phyloP scores from a whole-genome alignment of 345 rosid species.

The Corchorus olitorius region DNA sequence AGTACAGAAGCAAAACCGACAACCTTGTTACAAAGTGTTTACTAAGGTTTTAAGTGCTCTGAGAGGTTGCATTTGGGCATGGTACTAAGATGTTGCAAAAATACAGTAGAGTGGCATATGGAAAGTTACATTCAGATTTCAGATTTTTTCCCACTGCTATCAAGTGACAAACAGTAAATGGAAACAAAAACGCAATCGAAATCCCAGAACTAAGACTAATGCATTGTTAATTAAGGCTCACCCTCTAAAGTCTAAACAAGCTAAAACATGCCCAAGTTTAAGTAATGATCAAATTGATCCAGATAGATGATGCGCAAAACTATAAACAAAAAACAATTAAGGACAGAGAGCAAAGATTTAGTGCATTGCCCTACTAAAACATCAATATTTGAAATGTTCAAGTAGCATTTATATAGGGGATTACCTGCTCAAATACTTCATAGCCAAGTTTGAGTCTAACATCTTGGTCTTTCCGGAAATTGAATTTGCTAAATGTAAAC shows the following conservation, averaged over 20 bases:
- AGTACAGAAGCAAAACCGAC: no score
- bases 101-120: not conserved
- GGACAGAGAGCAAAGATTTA: not conserved
- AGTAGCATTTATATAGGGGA: not conserved
- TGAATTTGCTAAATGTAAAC: conserved; percentile 64
- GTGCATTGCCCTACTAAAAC: not conserved
- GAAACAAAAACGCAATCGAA: not conserved
- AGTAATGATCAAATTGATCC: not conserved
- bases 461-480: conserved; percentile 82
- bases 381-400: not conserved
- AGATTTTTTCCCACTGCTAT: not conserved
- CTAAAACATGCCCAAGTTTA: not conserved
- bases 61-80: not conserved
- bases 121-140: not conserved
- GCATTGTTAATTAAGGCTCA: not conserved
- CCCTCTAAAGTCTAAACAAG: not conserved
- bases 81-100: not conserved
- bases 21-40: not conserved
- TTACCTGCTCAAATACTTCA: conserved; percentile 76
- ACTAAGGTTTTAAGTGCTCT: not conserved
- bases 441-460: conserved; percentile 81
- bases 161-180: not conserved
- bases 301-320: not conserved
- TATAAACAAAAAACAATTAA: not conserved
- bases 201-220: not conserved